Evolutionary conservation across 441 rosid species (phyloP), one percentile per base, ranked within the genome.

Genomic region (Jatropha multifida): DNA sequence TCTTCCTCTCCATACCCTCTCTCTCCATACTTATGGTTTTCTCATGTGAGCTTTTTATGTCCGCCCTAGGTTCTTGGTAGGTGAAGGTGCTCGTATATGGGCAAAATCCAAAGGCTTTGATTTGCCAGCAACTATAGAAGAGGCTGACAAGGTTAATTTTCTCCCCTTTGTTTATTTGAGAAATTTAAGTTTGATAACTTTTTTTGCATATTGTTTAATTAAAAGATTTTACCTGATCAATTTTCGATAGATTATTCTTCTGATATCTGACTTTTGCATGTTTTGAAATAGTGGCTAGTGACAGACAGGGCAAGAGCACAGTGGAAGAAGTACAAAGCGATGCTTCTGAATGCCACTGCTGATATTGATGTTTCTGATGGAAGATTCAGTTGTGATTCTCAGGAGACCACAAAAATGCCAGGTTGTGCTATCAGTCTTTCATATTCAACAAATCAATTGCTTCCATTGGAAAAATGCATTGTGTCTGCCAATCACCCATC

Each of bases 11-110:
- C 12, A 23, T 55, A 7, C 13, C 32, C 13, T 59, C 38, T 59
- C 37, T 59, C 6, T 59, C 38, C 37, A 4, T 59, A 17, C 17
- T 3, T 13, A 26, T 59, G 17, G 37, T 27, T 74, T 72, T 62
- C 55, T 52, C 32, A 65, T 61, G 73, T 2, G 54, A 67, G 6
- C 14, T 27, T 78, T 65, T 58, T 41, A 48, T 81, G 17, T 78
- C 70, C 12, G 15, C n/a, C 18, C 69, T 77, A 91, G 98, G 95
- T 88, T 94, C 82, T 88, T 94, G 87, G 99, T 81, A 60, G 97
- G 99, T 74, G 99, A 93, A 86, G 98, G 98, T 77, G 97, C 99
- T 38, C 82, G 83, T 49, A 51, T 73, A 72, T 95, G 97, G 98
- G 97, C 90, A 56, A 85, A 83, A 72, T 88, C 94, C 76, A 90